Evolutionary conservation across 495 filamentous ascomycete genomes (phyloP).

Genomic region (Tuber indicum): DNA sequence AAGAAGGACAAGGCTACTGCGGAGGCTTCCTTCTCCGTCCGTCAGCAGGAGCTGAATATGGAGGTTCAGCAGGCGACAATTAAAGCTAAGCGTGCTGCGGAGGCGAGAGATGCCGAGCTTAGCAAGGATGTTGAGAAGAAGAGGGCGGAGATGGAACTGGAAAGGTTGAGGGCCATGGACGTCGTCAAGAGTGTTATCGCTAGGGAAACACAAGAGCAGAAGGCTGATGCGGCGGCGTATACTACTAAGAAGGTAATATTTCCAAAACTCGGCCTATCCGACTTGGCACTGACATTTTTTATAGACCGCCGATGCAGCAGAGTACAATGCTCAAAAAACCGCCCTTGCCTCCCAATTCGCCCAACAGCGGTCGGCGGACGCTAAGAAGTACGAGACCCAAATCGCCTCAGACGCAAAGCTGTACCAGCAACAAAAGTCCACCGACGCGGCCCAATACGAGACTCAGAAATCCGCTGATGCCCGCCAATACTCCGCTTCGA

Average conservation of each 20-base stretch:
- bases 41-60: constrained; percentile 62
- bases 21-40: constrained; percentile 63
- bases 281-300: constrained; percentile 3
- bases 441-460: constrained; percentile 49
- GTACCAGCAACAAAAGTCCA: constrained; percentile 53
- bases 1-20: constrained; percentile 71
- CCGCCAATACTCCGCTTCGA: constrained; percentile 41
- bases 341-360: constrained; percentile 49
- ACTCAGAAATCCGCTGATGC: constrained; percentile 39
- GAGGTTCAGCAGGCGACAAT: constrained; percentile 68
- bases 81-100: constrained; percentile 60
- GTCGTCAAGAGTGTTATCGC: constrained; percentile 70
- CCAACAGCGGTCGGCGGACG: constrained; percentile 36
- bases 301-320: constrained; percentile 53
- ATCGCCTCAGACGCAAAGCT: constrained; percentile 54
- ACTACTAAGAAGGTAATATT: constrained; percentile 43
- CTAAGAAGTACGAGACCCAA: constrained; percentile 50
- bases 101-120: constrained; percentile 67
- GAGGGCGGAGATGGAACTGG: constrained; percentile 69
- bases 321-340: constrained; percentile 52
- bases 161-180: constrained; percentile 65
- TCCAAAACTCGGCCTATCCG: not conserved
- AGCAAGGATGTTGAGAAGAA: constrained; percentile 66
- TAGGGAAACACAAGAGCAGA: constrained; percentile 65
- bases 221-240: constrained; percentile 57